Percentiles rank a stretch among this genome's conserved stretches.
Conservation (phyloP, 768 basidiomycete genomes). For the Leccinum arenicola region DNA sequence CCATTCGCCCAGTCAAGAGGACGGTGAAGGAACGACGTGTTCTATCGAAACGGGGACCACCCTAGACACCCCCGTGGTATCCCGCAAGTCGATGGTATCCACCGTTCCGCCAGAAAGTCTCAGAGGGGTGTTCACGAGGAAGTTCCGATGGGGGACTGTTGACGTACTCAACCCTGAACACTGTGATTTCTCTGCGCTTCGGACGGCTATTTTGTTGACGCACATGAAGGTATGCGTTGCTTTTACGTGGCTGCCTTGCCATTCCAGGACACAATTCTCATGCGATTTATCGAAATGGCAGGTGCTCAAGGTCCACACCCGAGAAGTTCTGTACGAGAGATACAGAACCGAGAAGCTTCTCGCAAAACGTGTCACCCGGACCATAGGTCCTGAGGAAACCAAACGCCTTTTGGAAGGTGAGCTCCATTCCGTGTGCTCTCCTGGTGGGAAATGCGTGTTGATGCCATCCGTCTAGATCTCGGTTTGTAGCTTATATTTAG, state of each 20-base stretch:
- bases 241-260: slow-evolving; percentile 20
- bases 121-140: slow-evolving; percentile 72
- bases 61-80: slow-evolving; percentile 37
- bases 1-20: slow-evolving; percentile 16
- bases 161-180: slow-evolving; percentile 85
- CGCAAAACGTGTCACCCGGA: slow-evolving; percentile 76
- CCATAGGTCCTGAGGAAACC: slow-evolving; percentile 73
- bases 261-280: slow-evolving; percentile 9
- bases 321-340: slow-evolving; percentile 90
- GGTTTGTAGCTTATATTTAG: slow-evolving; percentile 40
- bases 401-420: slow-evolving; percentile 71
- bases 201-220: slow-evolving; percentile 80
- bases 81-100: slow-evolving; percentile 32
- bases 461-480: slow-evolving; percentile 37
- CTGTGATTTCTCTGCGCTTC: slow-evolving; percentile 83
- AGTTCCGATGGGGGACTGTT: slow-evolving; percentile 85
- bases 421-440: slow-evolving; percentile 22
- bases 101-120: slow-evolving; percentile 63
- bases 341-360: slow-evolving; percentile 90
- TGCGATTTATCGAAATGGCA: slow-evolving; percentile 29
- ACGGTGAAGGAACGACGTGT: slow-evolving; percentile 15
- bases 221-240: slow-evolving; percentile 63
- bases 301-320: slow-evolving; percentile 80
- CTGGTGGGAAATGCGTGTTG: slow-evolving; percentile 24
- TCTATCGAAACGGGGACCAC: slow-evolving; percentile 33